Evolutionary conservation across 371 early-diverging fungal genomes (phyloP), one percentile per base, ranked within the genome.

Genomic region (Rhizopus stolonifer): DNA sequence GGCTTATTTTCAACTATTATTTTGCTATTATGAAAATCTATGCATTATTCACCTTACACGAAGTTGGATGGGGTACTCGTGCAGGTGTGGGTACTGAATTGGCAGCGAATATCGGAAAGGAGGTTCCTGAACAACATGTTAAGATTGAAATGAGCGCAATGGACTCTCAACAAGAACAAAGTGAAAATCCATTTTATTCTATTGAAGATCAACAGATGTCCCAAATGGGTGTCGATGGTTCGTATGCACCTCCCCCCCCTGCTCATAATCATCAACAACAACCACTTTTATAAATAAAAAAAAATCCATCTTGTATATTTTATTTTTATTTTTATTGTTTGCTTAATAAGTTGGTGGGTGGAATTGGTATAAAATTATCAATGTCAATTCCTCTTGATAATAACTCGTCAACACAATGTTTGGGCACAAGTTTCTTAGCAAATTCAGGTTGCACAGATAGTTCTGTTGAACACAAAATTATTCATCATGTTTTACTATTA

Each of bases 31-130:
- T 85, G 87, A 87, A 86, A 59, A 50, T 85, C 10, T 86, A 85
- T 60, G 86, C 86, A 5, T 65, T 87, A 19, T 87, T 83, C 45
- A 89, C 89, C 0, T 64, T 87, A 18, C 83, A 87, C 51, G 79
- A 80, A 40, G 85, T 85, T 36, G 87, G 82, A 3, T 89, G 89
- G 89, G 89, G 89, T 24, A 89, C 89, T 0, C 72, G 87, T 26
- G 74, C 72, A 3, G 87, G 87, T 38, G 59, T 75, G 19, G 70
- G 76, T 9, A 70, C 56, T 6, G 65, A 62, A 25, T 43, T 75
- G 9, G 76, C 76, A 23, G 72, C 76, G 3, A 61, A 75, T 49
- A 75, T 68, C 38, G 61, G 55, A 14, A 68, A 65, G 25, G 55
- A 48, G 1, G 46, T 34, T n/a, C n/a, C 17, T 14, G 33, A 64